These are phyloP conservation scores for Melastoma malabathricum DNA, from an alignment of 345 rosid genomes.

Conservation along the genomic window DNA sequence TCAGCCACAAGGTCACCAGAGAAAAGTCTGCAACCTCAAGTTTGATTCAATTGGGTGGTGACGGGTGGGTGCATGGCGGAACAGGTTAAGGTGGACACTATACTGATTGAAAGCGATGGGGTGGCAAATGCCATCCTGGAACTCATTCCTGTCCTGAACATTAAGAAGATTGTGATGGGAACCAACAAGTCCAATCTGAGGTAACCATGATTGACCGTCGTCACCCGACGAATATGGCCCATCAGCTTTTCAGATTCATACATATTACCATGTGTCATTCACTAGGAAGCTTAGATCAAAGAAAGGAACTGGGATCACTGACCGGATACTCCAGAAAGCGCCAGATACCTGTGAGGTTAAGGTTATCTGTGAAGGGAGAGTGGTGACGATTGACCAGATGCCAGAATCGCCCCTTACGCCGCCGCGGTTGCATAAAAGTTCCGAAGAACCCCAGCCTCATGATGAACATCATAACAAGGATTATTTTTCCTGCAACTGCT, in stretches of 20 bases:
- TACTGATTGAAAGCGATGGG: slow-evolving; percentile 62
- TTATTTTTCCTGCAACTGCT: no score
- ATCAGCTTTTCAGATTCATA: no score
- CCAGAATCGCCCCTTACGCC: slow-evolving; percentile 2
- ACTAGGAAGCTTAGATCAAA: slow-evolving; percentile 35
- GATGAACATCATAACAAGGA: no score
- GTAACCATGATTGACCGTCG: slow-evolving; percentile 12
- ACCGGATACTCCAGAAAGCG: slow-evolving; percentile 36
- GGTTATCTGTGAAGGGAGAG: slow-evolving; percentile 52
- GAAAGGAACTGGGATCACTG: slow-evolving; percentile 43
- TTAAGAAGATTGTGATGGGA: slow-evolving; percentile 71
- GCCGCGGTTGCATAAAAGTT: slow-evolving; percentile 6
- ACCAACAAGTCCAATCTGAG: slow-evolving; percentile 43
- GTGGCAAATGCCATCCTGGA: slow-evolving; percentile 59
- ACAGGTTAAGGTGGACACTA: slow-evolving; percentile 56
- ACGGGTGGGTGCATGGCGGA: background rate
- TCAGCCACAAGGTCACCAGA: background rate
- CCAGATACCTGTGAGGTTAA: slow-evolving; percentile 43
- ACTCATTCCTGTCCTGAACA: slow-evolving; percentile 57
- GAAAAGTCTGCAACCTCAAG: background rate
- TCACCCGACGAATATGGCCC: no score
- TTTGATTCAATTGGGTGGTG: background rate
- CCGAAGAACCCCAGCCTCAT: no score
- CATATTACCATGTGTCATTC: background rate
- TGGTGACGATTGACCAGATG: slow-evolving; percentile 21